Conservation (phyloP, 2,329 filamentous ascomycete species). For the Claviceps lovelessii region DNA sequence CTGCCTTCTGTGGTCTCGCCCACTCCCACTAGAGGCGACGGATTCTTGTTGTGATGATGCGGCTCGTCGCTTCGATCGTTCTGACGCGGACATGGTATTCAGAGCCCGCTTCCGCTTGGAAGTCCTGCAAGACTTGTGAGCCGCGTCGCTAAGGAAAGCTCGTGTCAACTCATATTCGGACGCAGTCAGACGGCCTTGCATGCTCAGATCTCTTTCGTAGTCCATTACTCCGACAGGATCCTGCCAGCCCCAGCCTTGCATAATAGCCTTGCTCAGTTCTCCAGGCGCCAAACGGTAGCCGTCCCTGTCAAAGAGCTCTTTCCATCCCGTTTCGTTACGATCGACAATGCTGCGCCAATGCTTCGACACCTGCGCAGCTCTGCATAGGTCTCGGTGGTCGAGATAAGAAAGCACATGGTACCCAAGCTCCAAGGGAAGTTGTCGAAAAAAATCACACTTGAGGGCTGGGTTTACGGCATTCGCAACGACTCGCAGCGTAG, state of each 20-base stretch:
- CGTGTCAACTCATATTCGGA: conserved; percentile 38
- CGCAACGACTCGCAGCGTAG: conserved; percentile 78
- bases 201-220: conserved; percentile 67
- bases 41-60: conserved; percentile 28
- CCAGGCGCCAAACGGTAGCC: conserved; percentile 65
- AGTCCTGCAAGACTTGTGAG: conserved; percentile 28
- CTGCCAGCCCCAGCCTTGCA: conserved; percentile 96
- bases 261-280: conserved; percentile 73
- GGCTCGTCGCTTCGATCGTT: conserved; percentile 40
- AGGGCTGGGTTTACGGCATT: conserved; percentile 84
- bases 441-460: conserved; percentile 81
- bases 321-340: conserved; percentile 91
- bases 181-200: conserved; percentile 35
- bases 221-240: conserved; percentile 62
- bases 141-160: conserved; percentile 25
- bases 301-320: conserved; percentile 73
- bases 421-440: conserved; percentile 73
- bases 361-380: conserved; percentile 83
- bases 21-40: conserved; percentile 17
- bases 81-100: conserved; percentile 28
- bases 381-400: conserved; percentile 72
- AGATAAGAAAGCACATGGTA: conserved; percentile 80
- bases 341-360: conserved; percentile 86
- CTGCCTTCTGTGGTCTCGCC: conserved; percentile 28
- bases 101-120: conserved; percentile 44